Conservation (phyloP, 2,329 filamentous ascomycete species). For the Colletotrichum tropicicola region DNA sequence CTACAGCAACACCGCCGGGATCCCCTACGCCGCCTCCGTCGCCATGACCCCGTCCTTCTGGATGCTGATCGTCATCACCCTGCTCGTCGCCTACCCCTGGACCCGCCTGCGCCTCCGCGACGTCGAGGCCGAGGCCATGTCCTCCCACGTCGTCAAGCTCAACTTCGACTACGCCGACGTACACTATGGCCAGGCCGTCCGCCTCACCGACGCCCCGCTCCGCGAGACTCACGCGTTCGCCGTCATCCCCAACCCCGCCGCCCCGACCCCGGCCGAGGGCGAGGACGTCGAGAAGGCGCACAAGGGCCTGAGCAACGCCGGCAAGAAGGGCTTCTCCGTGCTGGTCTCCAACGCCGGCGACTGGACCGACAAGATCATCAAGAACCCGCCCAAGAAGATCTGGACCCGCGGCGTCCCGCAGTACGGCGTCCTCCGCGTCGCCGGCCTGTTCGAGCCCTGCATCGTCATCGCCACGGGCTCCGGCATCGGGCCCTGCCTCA, state of each 20-base stretch:
- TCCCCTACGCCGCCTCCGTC: conserved; percentile 46
- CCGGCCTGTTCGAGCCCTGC: conserved; percentile 71
- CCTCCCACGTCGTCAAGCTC: conserved; percentile 75
- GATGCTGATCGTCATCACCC: conserved; percentile 71
- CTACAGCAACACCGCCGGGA: conserved; percentile 45
- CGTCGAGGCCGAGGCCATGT: conserved; percentile 74
- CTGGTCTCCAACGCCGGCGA: conserved; percentile 79
- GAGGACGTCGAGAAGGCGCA: conserved; percentile 22
- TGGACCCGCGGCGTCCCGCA: conserved; percentile 76
- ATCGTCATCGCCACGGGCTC: conserved; percentile 78
- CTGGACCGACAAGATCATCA: conserved; percentile 75
- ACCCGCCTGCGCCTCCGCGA: conserved; percentile 72
- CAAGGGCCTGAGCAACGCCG: conserved; percentile 35
- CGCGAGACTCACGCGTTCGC: conserved; percentile 82
- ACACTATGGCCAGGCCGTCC: conserved; percentile 63
- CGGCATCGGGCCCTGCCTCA: conserved; percentile 75
- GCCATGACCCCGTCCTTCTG: conserved; percentile 64
- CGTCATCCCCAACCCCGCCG: conserved; percentile 68
- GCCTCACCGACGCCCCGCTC: conserved; percentile 70
- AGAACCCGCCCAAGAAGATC: conserved; percentile 65
- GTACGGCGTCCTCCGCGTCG: conserved; percentile 73
- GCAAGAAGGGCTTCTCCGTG: conserved; percentile 69
- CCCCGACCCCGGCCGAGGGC: neutral
- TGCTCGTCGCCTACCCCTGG: conserved; percentile 78
- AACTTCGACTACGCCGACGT: conserved; percentile 73